A percentile compares a stretch with the other conserved stretches of the same genome.
phyloP scores from a whole-genome alignment of 2,329 filamentous ascomycete genomes.

The Neofusicoccum ribis region DNA sequence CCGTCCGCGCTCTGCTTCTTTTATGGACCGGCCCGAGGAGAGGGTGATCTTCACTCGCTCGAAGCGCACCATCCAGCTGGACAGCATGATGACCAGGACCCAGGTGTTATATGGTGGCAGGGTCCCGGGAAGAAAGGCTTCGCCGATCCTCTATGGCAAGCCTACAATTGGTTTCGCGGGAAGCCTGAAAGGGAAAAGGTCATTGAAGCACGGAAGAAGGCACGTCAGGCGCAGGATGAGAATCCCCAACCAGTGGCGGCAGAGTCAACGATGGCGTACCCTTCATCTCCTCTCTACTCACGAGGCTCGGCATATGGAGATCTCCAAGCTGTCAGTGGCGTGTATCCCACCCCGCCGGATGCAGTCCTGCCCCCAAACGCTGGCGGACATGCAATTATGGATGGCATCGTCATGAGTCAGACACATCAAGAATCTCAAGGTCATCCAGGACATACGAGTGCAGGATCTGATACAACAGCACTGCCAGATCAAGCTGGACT shows the following conservation, averaged over 20 bases:
- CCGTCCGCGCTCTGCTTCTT: conserved; percentile 35
- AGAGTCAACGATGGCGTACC: conserved; percentile 29
- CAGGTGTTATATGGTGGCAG: neutral
- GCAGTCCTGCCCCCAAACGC: conserved; percentile 35
- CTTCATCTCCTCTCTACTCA: conserved; percentile 40
- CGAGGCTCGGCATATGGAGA: conserved; percentile 37
- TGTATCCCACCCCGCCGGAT: conserved; percentile 45
- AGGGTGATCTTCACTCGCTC: neutral
- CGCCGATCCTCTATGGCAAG: conserved; percentile 35
- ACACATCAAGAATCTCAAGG: neutral
- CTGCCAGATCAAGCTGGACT: neutral
- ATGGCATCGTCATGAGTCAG: conserved; percentile 5
- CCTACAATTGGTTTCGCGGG: conserved; percentile 38
- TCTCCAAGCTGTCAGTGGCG: conserved; percentile 37
- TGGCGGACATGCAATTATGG: conserved; percentile 21
- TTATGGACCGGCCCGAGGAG: neutral
- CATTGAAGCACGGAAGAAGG: conserved; percentile 40
- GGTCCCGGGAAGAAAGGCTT: conserved; percentile 28
- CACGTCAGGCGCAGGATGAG: conserved; percentile 50
- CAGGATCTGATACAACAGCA: neutral
- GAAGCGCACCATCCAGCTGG: conserved; percentile 16
- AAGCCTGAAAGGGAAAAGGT: conserved; percentile 37
- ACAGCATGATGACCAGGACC: conserved; percentile 10
- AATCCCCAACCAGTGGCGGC: conserved; percentile 46
- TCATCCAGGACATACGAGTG: neutral